Evolutionary conservation across 257 asterid genomes (phyloP), one percentile per base, ranked within the genome.

Genomic region (Nicotiana knightiana): DNA sequence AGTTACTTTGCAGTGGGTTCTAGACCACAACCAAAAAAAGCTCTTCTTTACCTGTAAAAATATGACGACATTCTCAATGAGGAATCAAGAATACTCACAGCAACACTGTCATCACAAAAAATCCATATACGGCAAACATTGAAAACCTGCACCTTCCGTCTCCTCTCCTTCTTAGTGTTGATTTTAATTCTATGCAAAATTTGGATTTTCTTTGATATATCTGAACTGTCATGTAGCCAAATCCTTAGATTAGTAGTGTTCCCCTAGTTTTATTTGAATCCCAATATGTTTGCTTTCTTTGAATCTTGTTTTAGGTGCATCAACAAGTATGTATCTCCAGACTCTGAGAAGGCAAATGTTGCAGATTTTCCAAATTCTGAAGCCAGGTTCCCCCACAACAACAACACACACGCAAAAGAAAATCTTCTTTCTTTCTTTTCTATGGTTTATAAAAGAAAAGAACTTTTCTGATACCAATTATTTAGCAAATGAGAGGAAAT

Each of bases 271-370:
- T 53, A 5, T 33, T 18, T 79, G 57, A 58, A 73, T 73, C 51
- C 11, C 62, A 58, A 24, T 51, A 24, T 68, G 39, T 26, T 21
- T 32, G 18, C 46, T 30, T 9, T 82, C 0, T 32, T 77, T 54
- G 16, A 61, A 35, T 35, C 30, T 57, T 54, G 24, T 63, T 66
- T 78, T 79, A 93, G 97, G 87, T 83, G 65, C 86, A 73, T 84
- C 91, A 85, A 76, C 8, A 88, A 87, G 17, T 93, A 93, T 86
- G 89, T 89, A 46, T 91, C 95, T 84, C 89, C 92, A 61, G 92
- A 93, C 62, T 90, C 88, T 53, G 85, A 85, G 82, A 83, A 84
- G 70, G 85, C 83, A 67, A 77, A 55, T 62, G 26, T 73, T 80
- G 78, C 91, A 66, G 87, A 82, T 83, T 76, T 68, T 81, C 82